Percentiles rank a stretch among this genome's conserved stretches.
phyloP scores from a whole-genome alignment of 2,329 filamentous ascomycete genomes.

The Fusarium sp. region DNA sequence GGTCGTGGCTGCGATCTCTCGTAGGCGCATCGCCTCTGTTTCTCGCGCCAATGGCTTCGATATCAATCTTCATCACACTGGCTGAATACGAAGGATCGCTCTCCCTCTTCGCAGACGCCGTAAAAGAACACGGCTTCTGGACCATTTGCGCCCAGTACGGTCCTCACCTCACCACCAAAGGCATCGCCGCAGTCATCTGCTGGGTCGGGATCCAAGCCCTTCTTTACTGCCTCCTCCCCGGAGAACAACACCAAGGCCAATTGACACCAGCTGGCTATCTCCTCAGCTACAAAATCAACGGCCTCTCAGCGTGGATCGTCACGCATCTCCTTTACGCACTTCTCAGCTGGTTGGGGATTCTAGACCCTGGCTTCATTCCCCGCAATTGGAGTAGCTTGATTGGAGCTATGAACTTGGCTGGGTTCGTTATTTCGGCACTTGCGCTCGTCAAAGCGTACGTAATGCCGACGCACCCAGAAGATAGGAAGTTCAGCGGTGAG shows the following conservation, averaged over 20 bases:
- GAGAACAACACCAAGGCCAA: constrained; percentile 46
- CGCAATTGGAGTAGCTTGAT: constrained; percentile 54
- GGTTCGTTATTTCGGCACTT: constrained; percentile 38
- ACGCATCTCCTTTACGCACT: constrained; percentile 47
- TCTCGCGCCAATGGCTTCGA: constrained; percentile 34
- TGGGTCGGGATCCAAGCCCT: constrained; percentile 28
- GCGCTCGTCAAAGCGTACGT: constrained; percentile 52
- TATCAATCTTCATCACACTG: constrained; percentile 39
- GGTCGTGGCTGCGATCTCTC: constrained; percentile 37
- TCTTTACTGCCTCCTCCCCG: constrained; percentile 23
- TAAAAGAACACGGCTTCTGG: constrained; percentile 26
- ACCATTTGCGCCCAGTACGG: constrained; percentile 22
- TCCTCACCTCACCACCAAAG: constrained; percentile 25
- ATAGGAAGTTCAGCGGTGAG: constrained; percentile 54
- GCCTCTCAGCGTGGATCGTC: constrained; percentile 51
- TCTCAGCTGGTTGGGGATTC: constrained; percentile 39
- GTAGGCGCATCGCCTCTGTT: constrained; percentile 37
- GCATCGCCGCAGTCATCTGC: constrained; percentile 10
- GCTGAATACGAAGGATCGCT: constrained; percentile 33
- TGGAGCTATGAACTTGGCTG: constrained; percentile 49
- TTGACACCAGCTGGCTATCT: constrained; percentile 54
- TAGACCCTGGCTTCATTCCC: constrained; percentile 53
- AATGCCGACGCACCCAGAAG: constrained; percentile 50
- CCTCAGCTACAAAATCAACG: constrained; percentile 55
- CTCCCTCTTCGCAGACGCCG: constrained; percentile 10